These are phyloP conservation scores for Wickerhamiella infanticola DNA, from an alignment of 1,139 yeast species.

Conservation along the genomic window DNA sequence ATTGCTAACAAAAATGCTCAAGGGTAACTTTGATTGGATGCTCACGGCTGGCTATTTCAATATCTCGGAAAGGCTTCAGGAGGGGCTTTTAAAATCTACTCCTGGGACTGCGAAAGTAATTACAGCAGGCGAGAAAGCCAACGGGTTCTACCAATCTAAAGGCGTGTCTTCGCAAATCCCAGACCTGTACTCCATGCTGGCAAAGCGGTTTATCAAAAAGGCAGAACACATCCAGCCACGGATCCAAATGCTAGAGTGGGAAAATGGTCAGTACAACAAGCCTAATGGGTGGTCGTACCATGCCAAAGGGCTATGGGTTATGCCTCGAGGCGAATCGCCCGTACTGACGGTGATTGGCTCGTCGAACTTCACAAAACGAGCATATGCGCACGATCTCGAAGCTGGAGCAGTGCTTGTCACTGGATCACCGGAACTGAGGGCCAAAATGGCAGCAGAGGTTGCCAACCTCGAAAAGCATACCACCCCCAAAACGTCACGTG, in stretches of 20 bases:
- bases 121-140: constrained; percentile 82
- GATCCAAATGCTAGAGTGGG: constrained; percentile 68
- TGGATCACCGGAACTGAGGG: constrained; percentile 42
- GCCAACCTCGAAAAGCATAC: constrained; percentile 43
- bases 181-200: constrained; percentile 67
- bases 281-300: constrained; percentile 93
- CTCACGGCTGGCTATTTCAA: constrained; percentile 97
- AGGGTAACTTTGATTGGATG: constrained; percentile 45
- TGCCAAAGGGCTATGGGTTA: constrained; percentile 92
- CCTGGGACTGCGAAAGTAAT: constrained; percentile 53
- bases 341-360: constrained; percentile 76
- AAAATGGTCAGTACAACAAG: constrained; percentile 66
- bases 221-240: constrained; percentile 30
- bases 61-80: constrained; percentile 60
- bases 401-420: constrained; percentile 72
- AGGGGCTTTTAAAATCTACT: constrained; percentile 41
- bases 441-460: constrained; percentile 45
- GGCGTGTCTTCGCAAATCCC: constrained; percentile 80
- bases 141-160: constrained; percentile 73
- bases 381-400: constrained; percentile 78
- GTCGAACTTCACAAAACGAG: constrained; percentile 82
- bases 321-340: constrained; percentile 30
- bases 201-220: constrained; percentile 44
- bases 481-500: constrained; percentile 35
- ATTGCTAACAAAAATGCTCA: constrained; percentile 7